A percentile compares a stretch with the other conserved stretches of the same genome.
These are phyloP conservation scores for Chaetomiaceae sp. DNA, from an alignment of 2,329 filamentous ascomycete species.

Conservation along the genomic window DNA sequence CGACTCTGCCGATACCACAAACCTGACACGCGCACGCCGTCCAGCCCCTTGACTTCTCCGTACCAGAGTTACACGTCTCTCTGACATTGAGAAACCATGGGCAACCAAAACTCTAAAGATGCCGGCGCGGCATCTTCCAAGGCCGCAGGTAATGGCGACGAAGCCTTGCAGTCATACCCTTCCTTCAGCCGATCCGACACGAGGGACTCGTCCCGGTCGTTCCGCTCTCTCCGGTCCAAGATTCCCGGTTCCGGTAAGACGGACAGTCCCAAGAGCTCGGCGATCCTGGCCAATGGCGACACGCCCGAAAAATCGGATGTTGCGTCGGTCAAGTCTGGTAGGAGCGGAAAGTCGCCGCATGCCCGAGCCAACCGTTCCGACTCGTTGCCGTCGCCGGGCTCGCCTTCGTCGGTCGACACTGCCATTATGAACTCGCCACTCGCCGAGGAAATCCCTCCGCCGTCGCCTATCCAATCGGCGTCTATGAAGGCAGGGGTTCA, in stretches of 20 bases:
- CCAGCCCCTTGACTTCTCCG: conserved; percentile 29
- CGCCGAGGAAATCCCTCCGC: conserved; percentile 59
- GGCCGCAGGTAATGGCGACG: conserved; percentile 44
- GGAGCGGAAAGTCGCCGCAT: conserved; percentile 51
- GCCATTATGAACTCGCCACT: conserved; percentile 42
- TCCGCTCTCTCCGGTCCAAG: conserved; percentile 81
- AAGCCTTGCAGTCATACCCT: conserved; percentile 76
- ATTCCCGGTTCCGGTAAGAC: conserved; percentile 69
- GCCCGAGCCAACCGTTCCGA: conserved; percentile 46
- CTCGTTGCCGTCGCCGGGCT: conserved; percentile 37
- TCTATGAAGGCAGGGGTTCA: conserved; percentile 69
- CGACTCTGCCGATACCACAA: conserved; percentile 31
- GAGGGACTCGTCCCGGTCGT: conserved; percentile 83
- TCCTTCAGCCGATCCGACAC: conserved; percentile 92
- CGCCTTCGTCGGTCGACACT: conserved; percentile 40
- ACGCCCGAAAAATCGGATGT: conserved; percentile 64
- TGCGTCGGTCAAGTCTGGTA: conserved; percentile 68
- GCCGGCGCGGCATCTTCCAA: conserved; percentile 48
- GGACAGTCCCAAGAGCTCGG: conserved; percentile 78
- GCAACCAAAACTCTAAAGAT: conserved; percentile 68
- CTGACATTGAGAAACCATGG: conserved; percentile 50
- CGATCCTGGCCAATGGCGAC: conserved; percentile 61
- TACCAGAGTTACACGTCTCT: conserved; percentile 23
- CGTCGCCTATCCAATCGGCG: conserved; percentile 79
- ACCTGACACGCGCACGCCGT: conserved; percentile 34